A percentile compares a stretch with the other conserved stretches of the same genome.
phyloP scores from a whole-genome alignment of 1,284 basidiomycete genomes.

The Cryptococcus sp. region DNA sequence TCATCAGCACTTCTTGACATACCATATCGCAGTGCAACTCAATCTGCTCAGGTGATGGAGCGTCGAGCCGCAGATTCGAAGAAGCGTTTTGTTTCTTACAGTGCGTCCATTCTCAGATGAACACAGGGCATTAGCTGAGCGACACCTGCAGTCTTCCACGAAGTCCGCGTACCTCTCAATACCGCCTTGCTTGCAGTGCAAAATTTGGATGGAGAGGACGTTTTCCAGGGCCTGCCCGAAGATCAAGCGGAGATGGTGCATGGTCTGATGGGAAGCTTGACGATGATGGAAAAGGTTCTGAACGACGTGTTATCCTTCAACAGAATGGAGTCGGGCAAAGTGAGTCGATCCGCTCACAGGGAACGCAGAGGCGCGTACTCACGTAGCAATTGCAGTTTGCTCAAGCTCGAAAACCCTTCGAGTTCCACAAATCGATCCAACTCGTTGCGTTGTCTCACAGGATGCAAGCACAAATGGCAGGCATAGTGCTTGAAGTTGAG shows the following conservation, averaged over 20 bases:
- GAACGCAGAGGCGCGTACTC: no score
- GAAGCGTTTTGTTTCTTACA: slow-evolving; percentile 76
- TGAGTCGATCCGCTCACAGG: slow-evolving; percentile 10
- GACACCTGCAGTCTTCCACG: slow-evolving; percentile 43
- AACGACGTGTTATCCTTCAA: slow-evolving; percentile 72
- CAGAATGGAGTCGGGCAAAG: slow-evolving; percentile 55
- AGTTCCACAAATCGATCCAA: slow-evolving; percentile 79
- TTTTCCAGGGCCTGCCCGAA: slow-evolving; percentile 40
- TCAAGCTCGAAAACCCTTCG: slow-evolving; percentile 63
- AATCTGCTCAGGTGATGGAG: slow-evolving; percentile 82
- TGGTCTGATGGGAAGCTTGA: slow-evolving; percentile 71
- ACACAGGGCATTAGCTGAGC: slow-evolving; percentile 25
- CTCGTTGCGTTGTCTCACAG: slow-evolving; percentile 75
- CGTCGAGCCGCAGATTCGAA: slow-evolving; percentile 74
- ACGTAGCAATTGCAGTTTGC: slow-evolving; percentile 19
- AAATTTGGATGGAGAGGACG: slow-evolving; percentile 72
- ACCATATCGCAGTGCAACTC: slow-evolving; percentile 58
- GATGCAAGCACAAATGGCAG: slow-evolving; percentile 70
- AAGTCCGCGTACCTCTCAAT: slow-evolving; percentile 87
- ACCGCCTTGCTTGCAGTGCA: slow-evolving; percentile 85
- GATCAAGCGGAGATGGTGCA: slow-evolving; percentile 51
- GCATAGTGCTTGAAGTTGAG: slow-evolving; percentile 67
- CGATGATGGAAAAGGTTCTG: slow-evolving; percentile 70
- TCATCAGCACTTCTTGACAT: no score
- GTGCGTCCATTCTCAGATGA: slow-evolving; percentile 55